These are phyloP conservation scores for Paramarasmius palmivorus DNA, from an alignment of 1,284 basidiomycete genomes.

Conservation along the genomic window DNA sequence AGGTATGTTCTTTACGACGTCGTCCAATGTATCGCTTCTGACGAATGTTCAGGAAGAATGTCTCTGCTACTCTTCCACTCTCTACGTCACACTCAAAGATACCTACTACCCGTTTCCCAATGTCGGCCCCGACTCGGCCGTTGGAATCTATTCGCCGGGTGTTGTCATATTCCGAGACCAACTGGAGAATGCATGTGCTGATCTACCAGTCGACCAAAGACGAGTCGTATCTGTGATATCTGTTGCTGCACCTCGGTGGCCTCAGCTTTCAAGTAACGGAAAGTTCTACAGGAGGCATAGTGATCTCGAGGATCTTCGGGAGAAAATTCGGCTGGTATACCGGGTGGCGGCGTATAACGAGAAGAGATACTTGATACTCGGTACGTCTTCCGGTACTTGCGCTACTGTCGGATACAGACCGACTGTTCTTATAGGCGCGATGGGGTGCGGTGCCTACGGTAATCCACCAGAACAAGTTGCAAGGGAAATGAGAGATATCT, in stretches of 20 bases:
- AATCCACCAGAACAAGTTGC: slow-evolving; percentile 44
- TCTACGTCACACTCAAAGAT: slow-evolving; percentile 41
- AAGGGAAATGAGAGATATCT: slow-evolving; percentile 39
- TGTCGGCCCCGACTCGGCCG: slow-evolving; percentile 36
- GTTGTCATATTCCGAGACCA: slow-evolving; percentile 49
- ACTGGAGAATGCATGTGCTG: slow-evolving; percentile 39
- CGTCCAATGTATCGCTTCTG: not conserved
- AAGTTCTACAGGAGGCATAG: slow-evolving; percentile 25
- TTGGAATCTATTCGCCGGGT: slow-evolving; percentile 44
- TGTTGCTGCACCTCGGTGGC: slow-evolving; percentile 40
- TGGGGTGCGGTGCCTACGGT: slow-evolving; percentile 45
- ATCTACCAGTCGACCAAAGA: slow-evolving; percentile 32
- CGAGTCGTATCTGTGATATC: slow-evolving; percentile 43
- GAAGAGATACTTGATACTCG: slow-evolving; percentile 38
- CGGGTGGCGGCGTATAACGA: slow-evolving; percentile 41
- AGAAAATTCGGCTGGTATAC: slow-evolving; percentile 44
- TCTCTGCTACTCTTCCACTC: slow-evolving; percentile 47
- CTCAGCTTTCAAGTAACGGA: slow-evolving; percentile 30
- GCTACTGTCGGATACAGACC: not conserved
- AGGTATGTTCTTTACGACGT: slow-evolving; percentile 24
- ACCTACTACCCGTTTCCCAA: slow-evolving; percentile 50
- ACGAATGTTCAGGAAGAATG: slow-evolving; percentile 37
- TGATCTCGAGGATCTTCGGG: slow-evolving; percentile 35
- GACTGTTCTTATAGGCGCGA: slow-evolving; percentile 33
- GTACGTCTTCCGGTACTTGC: slow-evolving; percentile 22